Conservation (phyloP, 805 yeast genomes). For the Yarrowia sp. region DNA sequence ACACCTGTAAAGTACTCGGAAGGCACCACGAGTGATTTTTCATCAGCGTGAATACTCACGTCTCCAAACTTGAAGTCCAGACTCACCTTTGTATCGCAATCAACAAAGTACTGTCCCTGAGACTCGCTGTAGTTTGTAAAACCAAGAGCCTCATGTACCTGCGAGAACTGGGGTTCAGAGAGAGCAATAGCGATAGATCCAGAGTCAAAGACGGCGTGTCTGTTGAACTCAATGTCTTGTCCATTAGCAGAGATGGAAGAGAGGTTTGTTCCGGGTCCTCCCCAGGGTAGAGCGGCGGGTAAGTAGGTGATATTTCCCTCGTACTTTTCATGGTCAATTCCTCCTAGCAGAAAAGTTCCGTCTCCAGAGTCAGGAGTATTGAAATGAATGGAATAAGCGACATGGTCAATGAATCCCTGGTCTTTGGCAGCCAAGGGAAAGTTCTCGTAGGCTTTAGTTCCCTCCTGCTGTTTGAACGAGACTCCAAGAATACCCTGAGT, state of each 20-base stretch:
- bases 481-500: background rate
- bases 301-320: background rate
- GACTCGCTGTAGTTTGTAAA: background rate
- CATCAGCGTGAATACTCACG: background rate
- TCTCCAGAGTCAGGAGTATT: background rate
- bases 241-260: background rate
- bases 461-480: background rate
- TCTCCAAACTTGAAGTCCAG: background rate
- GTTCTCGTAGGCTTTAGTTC: background rate
- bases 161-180: background rate
- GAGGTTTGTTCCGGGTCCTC: background rate
- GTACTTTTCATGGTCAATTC: slow-evolving; percentile 10
- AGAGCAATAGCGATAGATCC: background rate
- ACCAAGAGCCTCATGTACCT: background rate
- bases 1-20: background rate
- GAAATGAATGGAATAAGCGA: background rate
- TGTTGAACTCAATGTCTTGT: background rate
- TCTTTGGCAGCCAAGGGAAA: background rate
- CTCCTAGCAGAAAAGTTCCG: background rate
- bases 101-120: background rate
- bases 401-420: background rate
- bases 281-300: background rate
- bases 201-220: background rate
- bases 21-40: background rate
- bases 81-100: slow-evolving; percentile 1